Percentiles rank a stretch among this genome's conserved stretches.
phyloP scores from a whole-genome alignment of 2,329 filamentous ascomycete species.

The Epichloe hybrida region DNA sequence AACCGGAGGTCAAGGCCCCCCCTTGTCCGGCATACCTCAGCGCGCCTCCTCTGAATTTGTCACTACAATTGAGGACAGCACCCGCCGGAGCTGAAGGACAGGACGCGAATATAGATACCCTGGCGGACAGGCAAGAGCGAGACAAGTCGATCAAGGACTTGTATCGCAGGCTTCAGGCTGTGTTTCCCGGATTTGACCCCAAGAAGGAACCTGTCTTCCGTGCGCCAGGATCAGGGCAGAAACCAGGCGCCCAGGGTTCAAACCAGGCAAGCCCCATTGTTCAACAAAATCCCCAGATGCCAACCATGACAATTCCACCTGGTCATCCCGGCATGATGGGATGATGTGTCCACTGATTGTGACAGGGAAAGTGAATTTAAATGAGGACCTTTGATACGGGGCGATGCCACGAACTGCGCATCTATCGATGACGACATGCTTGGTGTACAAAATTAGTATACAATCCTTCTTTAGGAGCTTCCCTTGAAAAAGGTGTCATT shows the following conservation, averaged over 20 bases:
- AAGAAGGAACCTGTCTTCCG: conserved; percentile 40
- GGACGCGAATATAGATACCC: conserved; percentile 30
- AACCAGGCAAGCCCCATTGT: conserved; percentile 22
- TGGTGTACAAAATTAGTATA: neutral
- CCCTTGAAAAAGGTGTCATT: neutral
- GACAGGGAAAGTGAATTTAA: neutral
- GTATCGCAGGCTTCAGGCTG: conserved; percentile 44
- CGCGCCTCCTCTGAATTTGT: conserved; percentile 47
- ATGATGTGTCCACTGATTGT: neutral
- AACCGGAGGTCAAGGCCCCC: conserved; percentile 44
- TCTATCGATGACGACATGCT: neutral
- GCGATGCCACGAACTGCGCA: neutral
- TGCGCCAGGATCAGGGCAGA: conserved; percentile 16
- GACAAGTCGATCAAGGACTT: conserved; percentile 38
- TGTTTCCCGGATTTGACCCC: conserved; percentile 49
- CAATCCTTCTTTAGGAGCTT: neutral
- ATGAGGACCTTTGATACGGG: neutral
- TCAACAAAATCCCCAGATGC: conserved; percentile 22
- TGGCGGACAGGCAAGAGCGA: conserved; percentile 39
- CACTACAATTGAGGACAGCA: conserved; percentile 30
- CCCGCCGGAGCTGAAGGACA: conserved; percentile 21
- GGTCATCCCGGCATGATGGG: conserved; percentile 15
- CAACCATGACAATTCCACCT: conserved; percentile 19
- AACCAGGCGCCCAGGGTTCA: conserved; percentile 13
- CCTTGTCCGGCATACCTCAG: conserved; percentile 62